Conservation (phyloP, 208 protist genomes). For the Wallacemonas sp. region DNA sequence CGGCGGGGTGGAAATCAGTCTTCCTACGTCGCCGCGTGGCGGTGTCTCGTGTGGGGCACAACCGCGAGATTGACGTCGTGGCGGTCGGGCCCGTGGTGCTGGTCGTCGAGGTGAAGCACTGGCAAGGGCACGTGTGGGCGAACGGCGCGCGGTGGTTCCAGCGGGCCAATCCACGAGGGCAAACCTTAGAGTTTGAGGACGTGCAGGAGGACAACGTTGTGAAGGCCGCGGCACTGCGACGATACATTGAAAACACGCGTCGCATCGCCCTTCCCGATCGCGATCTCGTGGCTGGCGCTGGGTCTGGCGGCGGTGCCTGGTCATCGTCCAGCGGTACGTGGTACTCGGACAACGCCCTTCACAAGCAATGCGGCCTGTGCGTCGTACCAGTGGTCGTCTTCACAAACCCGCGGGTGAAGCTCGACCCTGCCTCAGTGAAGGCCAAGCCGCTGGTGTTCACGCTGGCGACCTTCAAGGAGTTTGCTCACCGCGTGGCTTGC, state of each 20-base stretch:
- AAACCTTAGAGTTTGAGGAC: slow-evolving; percentile 84
- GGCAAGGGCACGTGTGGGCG: slow-evolving; percentile 87
- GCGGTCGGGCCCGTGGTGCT: slow-evolving; percentile 76
- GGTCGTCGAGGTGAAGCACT: slow-evolving; percentile 90
- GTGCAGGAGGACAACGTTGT: slow-evolving; percentile 79
- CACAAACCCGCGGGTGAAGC: slow-evolving; percentile 58
- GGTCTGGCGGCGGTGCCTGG: neutral
- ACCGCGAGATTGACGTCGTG: slow-evolving; percentile 89
- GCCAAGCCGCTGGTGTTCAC: slow-evolving; percentile 74
- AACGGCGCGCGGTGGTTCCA: slow-evolving; percentile 86
- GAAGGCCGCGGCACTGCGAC: slow-evolving; percentile 79
- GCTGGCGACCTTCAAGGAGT: slow-evolving; percentile 48
- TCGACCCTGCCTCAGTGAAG: slow-evolving; percentile 73
- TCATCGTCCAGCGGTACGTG: slow-evolving; percentile 44
- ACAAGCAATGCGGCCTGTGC: slow-evolving; percentile 70
- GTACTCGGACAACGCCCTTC: slow-evolving; percentile 69
- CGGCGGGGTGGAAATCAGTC: slow-evolving; percentile 73
- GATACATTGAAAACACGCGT: slow-evolving; percentile 80
- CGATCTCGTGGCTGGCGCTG: too few species aligned
- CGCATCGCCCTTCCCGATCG: slow-evolving; percentile 67
- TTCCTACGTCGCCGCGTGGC: slow-evolving; percentile 79
- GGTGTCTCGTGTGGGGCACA: slow-evolving; percentile 73
- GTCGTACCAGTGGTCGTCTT: slow-evolving; percentile 88
- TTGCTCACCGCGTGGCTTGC: slow-evolving; percentile 40
- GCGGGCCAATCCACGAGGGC: slow-evolving; percentile 29